These are phyloP conservation scores for Diplotaxis tenuifolia DNA, from an alignment of 345 rosid genomes.

Conservation along the genomic window DNA sequence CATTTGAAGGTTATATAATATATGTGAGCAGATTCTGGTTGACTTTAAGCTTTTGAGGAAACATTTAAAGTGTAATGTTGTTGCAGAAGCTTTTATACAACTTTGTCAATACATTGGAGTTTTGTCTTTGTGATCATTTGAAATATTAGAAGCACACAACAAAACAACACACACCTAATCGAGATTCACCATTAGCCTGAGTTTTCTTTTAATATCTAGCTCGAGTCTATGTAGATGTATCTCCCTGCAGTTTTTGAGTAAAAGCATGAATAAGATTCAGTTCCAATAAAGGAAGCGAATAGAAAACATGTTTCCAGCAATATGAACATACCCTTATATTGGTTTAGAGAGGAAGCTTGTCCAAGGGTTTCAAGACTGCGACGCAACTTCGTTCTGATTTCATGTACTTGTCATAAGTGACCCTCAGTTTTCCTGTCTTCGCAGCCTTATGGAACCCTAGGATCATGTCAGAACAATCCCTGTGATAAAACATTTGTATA, in stretches of 20 bases:
- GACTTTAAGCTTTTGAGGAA: constrained; percentile 10
- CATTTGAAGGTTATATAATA: neutral
- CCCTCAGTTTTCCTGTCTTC: constrained; percentile 52
- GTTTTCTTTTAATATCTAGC: neutral
- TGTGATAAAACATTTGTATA: constrained; percentile 29
- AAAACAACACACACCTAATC: constrained; percentile 5
- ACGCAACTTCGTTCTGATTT: constrained; percentile 47
- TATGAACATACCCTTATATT: constrained; percentile 5
- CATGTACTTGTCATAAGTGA: constrained; percentile 73
- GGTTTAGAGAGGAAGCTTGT: constrained; percentile 34
- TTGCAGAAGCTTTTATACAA: constrained; percentile 25
- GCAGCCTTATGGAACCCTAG: constrained; percentile 71
- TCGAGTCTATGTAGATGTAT: constrained; percentile 10
- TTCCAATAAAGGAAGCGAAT: neutral
- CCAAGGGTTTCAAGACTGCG: constrained; percentile 65
- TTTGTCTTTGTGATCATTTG: constrained; percentile 24
- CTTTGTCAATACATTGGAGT: constrained; percentile 24
- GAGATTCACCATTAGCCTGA: constrained; percentile 20
- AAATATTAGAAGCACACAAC: constrained; percentile 14
- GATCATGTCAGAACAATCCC: constrained; percentile 86
- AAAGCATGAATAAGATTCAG: constrained; percentile 5
- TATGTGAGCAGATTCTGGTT: constrained; percentile 19
- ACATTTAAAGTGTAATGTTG: constrained; percentile 23
- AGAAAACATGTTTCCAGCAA: constrained; percentile 18
- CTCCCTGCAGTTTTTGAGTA: constrained; percentile 21